Evolutionary conservation across 73 alveolate genomes (phyloP), one percentile per base, ranked within the genome.

Genomic region (Stentor roeselii): DNA sequence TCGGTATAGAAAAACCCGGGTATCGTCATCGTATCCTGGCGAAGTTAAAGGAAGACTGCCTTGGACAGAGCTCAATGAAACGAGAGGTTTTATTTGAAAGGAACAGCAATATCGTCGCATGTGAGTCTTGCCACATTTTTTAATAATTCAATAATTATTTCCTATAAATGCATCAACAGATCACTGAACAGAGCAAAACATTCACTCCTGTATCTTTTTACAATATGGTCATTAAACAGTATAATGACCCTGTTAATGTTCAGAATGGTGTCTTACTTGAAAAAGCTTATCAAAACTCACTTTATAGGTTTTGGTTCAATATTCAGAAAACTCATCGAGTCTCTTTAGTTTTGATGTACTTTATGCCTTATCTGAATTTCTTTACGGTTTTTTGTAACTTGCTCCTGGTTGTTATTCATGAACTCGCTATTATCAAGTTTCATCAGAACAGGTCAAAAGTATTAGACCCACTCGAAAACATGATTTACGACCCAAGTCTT

Each of bases 51-150:
- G 74, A 58, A 58, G 74, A 58, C 74, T n/a, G n/a, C n/a, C n/a
- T 27, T 27, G 2, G n/a, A n/a, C n/a, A n/a, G n/a, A n/a, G n/a
- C n/a, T n/a, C n/a, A n/a, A 67, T 15, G 34, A 32, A 67, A 67
- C 41, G 80, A 11, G 67, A 50, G 34, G 37, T 67, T 67, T n/a
- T 67, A 0, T 27, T 67, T 67, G 80, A 67, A 67, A 67, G 37
- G 11, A 67, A 21, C 41, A 21, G 42, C 27, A 67, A 67, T 21
- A 30, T 11, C 34, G 37, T 40, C 1, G n/a, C 41, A 21, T 67
- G 80, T 2, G 80, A 67, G 34, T 21, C 37, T 21, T 67, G 80
- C 34, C 15, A 27, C 14, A 30, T 67, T 14, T 21, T 67, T 32
- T 67, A 67, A 34, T 67, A n/a, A n/a, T n/a, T n/a, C n/a, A n/a